Base-by-base conservation (phyloP, 257 asterid species). In the Rhazya stricta region DNA sequence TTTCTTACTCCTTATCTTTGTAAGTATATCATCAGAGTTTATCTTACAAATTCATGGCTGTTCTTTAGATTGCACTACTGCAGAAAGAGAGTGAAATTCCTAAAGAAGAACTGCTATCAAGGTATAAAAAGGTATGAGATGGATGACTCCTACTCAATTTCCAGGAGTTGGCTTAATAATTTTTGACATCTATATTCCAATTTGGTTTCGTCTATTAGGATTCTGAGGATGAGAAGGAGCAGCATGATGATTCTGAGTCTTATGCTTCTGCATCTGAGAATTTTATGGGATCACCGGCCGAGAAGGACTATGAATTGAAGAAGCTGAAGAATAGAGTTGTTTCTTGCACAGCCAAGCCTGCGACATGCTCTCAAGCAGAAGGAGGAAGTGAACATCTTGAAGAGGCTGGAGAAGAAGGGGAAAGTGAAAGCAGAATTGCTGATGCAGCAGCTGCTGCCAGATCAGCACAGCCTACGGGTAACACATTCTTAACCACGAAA, bases 361-460 rank as follows among this genome's bases (percentile, higher is more conserved):
- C 78, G 42, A 72, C 56, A 72, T 78, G 77, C 75, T 74, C 89
- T 37, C 83, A 72, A 43, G 78, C 60, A 34, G 93, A 79, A 81
- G 88, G 79, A 23, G 91, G 83, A 80, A 83, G 82, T 79, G 98
- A 81, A 48, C 67, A 71, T 80, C 67, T 34, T 29, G 89, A 57
- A 61, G 88, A 84, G 78, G 81, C 92, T 77, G 89, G 86, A 78
- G 91, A 86, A 80, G 96, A 86, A 79, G 73, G 72, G 58, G 92
- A 87, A 75, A 86, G 93, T 88, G 96, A 83, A 67, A 71, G 78
- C 79, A 83, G 83, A 79, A 90, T 95, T 81, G 98, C 96, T 83
- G 96, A 95, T 90, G 99, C 99, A 32, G 99, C 99, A 19, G 98
- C 97, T 69, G 98, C 98, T 73, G 99, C 98, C 60, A 87, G 96